These are phyloP conservation scores for Mucor lusitanicus DNA, from an alignment of 371 early-diverging fungal species.

Conservation along the genomic window DNA sequence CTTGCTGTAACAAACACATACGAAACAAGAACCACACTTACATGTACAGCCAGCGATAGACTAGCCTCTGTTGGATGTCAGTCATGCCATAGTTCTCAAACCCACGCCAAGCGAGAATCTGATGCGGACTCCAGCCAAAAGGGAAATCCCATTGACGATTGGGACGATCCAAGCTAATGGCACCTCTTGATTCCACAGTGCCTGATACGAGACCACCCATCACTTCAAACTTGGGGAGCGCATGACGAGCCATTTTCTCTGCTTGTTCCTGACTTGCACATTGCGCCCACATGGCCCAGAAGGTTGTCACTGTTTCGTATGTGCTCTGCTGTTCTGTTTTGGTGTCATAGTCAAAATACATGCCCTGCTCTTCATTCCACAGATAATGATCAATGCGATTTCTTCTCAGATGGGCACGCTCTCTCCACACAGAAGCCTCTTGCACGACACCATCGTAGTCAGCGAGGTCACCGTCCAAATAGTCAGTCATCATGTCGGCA, in stretches of 20 bases:
- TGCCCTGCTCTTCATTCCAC: conserved; percentile 75
- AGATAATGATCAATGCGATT: conserved; percentile 64
- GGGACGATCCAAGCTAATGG: conserved; percentile 72
- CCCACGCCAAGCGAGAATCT: conserved; percentile 91
- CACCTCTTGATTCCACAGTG: conserved; percentile 78
- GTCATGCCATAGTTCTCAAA: conserved; percentile 76
- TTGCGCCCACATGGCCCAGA: conserved; percentile 84
- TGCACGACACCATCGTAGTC: conserved; percentile 29
- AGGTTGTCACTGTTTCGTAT: conserved; percentile 78
- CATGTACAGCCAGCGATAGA: conserved; percentile 92
- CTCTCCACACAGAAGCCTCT: conserved; percentile 44
- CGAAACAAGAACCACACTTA: conserved; percentile 24
- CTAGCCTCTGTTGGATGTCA: conserved; percentile 72
- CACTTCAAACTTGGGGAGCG: conserved; percentile 72
- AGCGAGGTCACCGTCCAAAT: conserved; percentile 54
- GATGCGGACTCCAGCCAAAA: conserved; percentile 96
- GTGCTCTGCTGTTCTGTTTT: conserved; percentile 40
- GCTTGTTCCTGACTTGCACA: conserved; percentile 69
- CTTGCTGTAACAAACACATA: background rate
- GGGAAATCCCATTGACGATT: conserved; percentile 95
- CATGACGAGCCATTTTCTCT: conserved; percentile 39
- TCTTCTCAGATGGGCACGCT: conserved; percentile 48
- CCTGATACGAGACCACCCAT: conserved; percentile 83
- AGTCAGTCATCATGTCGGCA: conserved; percentile 62
- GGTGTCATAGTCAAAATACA: conserved; percentile 89